Percentiles rank a stretch among this genome's conserved stretches.
Evolutionary conservation across 2,329 filamentous ascomycete species (phyloP).

Genomic region (Beauveria scarabaeidicola): DNA sequence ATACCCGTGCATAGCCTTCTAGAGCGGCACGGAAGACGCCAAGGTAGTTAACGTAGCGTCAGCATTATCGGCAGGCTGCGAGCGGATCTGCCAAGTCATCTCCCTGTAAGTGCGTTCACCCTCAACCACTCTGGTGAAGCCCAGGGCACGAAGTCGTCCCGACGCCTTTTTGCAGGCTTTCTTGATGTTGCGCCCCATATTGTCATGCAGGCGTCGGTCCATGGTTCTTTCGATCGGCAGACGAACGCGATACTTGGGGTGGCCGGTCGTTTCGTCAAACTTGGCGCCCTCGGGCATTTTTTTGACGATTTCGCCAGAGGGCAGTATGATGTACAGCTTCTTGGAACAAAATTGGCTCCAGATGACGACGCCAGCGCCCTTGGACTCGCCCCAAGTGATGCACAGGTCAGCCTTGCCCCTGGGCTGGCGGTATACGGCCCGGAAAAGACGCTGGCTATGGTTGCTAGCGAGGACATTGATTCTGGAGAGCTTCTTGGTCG

Average conservation of each 20-base stretch:
- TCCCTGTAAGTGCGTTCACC: neutral
- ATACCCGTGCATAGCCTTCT: no score
- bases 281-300: no score
- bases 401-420: conserved; percentile 10
- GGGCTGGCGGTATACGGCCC: conserved; percentile 8
- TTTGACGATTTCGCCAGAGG: no score
- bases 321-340: neutral
- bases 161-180: neutral
- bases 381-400: conserved; percentile 12
- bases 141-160: neutral
- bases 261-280: no score
- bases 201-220: neutral
- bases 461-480: neutral
- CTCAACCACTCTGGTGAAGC: neutral
- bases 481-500: neutral
- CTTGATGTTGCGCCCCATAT: neutral
- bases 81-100: neutral
- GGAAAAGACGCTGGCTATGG: neutral
- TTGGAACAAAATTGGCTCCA: conserved; percentile 6
- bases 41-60: no score
- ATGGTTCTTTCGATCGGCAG: no score
- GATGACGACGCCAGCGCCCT: conserved; percentile 9
- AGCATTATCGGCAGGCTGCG: neutral
- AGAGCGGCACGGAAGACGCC: no score
- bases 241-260: no score